phyloP scores from a whole-genome alignment of 257 asterid genomes.

The Craterostigma plantagineum region DNA sequence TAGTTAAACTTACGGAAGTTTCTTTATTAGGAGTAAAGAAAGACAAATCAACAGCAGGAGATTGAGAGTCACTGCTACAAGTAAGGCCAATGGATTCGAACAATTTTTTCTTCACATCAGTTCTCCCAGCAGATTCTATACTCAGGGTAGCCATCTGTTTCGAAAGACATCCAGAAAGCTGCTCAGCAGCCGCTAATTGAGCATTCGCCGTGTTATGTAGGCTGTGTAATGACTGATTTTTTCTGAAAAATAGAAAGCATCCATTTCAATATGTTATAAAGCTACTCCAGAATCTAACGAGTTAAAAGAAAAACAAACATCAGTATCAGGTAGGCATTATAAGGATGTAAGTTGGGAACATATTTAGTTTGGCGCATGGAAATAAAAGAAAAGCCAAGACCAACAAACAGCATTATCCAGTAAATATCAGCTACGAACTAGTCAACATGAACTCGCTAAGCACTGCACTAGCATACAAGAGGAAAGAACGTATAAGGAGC shows the following conservation, averaged over 20 bases:
- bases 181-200: conserved; percentile 78
- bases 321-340: too few relatives aligned
- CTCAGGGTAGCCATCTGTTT: conserved; percentile 72
- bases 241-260: conserved; percentile 27
- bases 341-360: too few relatives aligned
- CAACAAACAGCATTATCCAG: too few relatives aligned
- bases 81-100: conserved; percentile 84
- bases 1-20: conserved; percentile 15
- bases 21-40: conserved; percentile 28
- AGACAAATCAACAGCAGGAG: conserved; percentile 31
- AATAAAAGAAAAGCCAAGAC: too few relatives aligned
- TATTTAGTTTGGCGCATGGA: too few relatives aligned
- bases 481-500: not conserved
- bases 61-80: conserved; percentile 23
- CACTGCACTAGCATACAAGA: too few relatives aligned
- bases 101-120: conserved; percentile 46
- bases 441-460: not conserved
- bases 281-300: not conserved
- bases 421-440: conserved; percentile 1
- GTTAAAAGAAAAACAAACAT: not conserved
- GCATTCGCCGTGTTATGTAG: conserved; percentile 50
- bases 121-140: conserved; percentile 38
- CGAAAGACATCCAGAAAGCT: conserved; percentile 62
- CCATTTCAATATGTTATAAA: conserved; percentile 3
- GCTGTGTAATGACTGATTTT: conserved; percentile 50